Base-by-base conservation (phyloP, 257 asterid genomes). In the Paulownia fortunei region DNA sequence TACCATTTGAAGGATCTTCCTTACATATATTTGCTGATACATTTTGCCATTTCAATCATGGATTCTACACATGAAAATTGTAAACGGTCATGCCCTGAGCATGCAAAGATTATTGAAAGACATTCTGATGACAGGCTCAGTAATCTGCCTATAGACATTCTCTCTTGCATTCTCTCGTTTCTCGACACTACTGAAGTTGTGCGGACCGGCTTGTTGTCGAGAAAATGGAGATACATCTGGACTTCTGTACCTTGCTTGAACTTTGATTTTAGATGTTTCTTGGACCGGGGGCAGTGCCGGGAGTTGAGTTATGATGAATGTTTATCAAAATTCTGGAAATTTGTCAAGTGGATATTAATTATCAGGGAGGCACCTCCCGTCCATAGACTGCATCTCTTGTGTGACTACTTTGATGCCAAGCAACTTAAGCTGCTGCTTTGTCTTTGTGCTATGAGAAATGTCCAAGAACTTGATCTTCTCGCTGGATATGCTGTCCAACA, bases 81-180 rank as follows among this genome's bases (percentile, higher is more conserved):
- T 10, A 34, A 39, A 11, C n/a, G 24, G 37, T 44, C 69, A 66
- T 1, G 63, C 12, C 54, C 58, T 56, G 63, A 55, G 72, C 37
- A 7, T 34, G 62, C 23, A 26, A 39, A 12, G 19, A 51, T 24
- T 62, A 19, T 26, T 51, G 66, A 63, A 18, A 61, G 24, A 36
- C 34, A 16, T 6, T 36, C 54, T 30, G 46, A 49, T 60, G 82
- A 79, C 64, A 1, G 61, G 41, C 69, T 72, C 4, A 72, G 78
- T 54, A 54, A 64, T 72, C 70, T 72, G 51, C 82, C 82, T 12
- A 55, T 23, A 18, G 83, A 79, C 41, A 66, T 73, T 64, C 37
- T 66, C 18, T 6, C 21, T 27, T 58, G 26, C 41, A 73, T 58
- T 42, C 76, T 80, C 39, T 80, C 83, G 24, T 74, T 21, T 80